Percentiles rank a stretch among this genome's conserved stretches.
phyloP scores from a whole-genome alignment of 495 filamentous ascomycete genomes.

The Talaromyces borbonicus region DNA sequence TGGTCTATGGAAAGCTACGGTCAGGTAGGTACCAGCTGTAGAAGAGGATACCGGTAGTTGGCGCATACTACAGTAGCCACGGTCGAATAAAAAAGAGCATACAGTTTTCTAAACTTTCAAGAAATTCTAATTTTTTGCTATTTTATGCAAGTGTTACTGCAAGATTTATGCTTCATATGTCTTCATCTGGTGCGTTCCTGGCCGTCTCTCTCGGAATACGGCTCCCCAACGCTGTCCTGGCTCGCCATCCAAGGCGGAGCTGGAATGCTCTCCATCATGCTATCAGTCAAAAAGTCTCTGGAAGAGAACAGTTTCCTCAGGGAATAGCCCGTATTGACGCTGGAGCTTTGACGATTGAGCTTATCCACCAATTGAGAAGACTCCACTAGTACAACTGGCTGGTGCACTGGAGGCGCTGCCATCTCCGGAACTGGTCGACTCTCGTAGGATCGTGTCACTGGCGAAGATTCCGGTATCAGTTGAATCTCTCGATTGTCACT shows the following conservation, averaged over 20 bases:
- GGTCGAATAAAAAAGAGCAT: no score
- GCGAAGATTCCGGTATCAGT: slow-evolving; percentile 35
- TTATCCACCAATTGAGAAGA: slow-evolving; percentile 34
- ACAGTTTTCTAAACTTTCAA: no score
- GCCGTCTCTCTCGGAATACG: not conserved
- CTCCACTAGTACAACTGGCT: slow-evolving; percentile 32
- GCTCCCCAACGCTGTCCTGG: slow-evolving; percentile 30
- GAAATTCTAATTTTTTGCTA: no score
- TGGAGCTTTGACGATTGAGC: slow-evolving; percentile 9
- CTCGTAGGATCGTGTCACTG: slow-evolving; percentile 10
- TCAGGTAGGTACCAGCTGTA: no score
- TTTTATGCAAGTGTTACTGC: no score
- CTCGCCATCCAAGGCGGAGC: slow-evolving; percentile 30
- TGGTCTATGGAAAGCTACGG: no score
- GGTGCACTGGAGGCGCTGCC: slow-evolving; percentile 12
- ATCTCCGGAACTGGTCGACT: not conserved
- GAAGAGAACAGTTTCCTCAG: slow-evolving; percentile 17
- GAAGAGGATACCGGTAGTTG: no score
- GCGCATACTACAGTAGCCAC: no score
- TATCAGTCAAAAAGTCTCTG: slow-evolving; percentile 35
- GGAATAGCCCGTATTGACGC: slow-evolving; percentile 10
- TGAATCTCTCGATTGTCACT: slow-evolving; percentile 19
- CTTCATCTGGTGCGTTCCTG: slow-evolving; percentile 2
- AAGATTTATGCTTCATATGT: not conserved
- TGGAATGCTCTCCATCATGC: slow-evolving; percentile 39